Conservation (phyloP, 2,329 filamentous ascomycete genomes). For the Fusarium newnesense region DNA sequence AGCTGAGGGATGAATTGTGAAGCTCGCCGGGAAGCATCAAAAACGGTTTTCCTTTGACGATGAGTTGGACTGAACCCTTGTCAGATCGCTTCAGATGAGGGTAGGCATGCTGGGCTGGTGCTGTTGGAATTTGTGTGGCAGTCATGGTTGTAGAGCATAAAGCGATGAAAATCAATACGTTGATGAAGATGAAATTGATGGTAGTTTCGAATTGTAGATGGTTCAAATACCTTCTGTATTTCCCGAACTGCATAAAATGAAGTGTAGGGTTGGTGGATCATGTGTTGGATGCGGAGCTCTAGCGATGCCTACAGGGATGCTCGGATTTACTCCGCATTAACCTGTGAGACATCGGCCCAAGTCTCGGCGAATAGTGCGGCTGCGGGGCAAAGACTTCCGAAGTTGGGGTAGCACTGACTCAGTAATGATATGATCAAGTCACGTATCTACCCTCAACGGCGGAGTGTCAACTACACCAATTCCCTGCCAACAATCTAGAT, state of each 20-base stretch:
- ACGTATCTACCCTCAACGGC: background rate
- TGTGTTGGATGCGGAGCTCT: background rate
- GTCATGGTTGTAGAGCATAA: conserved; percentile 13
- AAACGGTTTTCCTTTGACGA: conserved; percentile 52
- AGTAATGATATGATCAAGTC: background rate
- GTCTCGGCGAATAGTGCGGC: background rate
- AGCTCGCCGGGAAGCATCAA: conserved; percentile 50
- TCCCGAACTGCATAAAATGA: background rate
- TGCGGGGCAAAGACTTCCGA: background rate
- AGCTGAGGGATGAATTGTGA: conserved; percentile 51
- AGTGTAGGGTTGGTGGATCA: background rate
- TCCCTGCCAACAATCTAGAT: conserved; percentile 48
- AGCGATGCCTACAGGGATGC: background rate
- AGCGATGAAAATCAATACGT: background rate
- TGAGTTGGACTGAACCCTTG: conserved; percentile 48
- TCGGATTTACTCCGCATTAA: conserved; percentile 35
- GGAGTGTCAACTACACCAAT: conserved; percentile 20
- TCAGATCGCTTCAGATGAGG: conserved; percentile 37
- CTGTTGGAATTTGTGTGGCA: background rate
- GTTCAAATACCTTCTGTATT: conserved; percentile 22
- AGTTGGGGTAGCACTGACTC: too few relatives aligned
- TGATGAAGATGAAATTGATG: background rate
- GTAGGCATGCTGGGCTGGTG: background rate
- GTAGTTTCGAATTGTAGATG: background rate
- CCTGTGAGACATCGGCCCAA: background rate